phyloP scores from a whole-genome alignment of 441 rosid genomes.

The Aleurites moluccanus region DNA sequence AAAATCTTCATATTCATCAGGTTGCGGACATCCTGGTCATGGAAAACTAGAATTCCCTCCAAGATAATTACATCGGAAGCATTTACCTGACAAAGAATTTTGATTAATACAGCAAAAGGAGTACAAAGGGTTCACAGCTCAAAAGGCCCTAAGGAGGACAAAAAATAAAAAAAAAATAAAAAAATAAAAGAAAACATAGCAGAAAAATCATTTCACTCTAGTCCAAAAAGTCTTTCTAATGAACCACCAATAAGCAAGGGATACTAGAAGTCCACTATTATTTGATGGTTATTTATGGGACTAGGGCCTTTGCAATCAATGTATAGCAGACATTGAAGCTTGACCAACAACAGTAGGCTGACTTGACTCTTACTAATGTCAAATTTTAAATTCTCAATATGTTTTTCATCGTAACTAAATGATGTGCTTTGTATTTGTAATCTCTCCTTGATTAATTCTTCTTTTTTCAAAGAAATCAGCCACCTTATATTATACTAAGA shows the following conservation, averaged over 20 bases:
- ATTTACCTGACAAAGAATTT: slow-evolving; percentile 62
- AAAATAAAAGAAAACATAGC: not conserved
- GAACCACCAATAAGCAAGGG: not conserved
- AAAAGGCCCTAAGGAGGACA: not conserved
- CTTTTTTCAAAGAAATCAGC: not conserved
- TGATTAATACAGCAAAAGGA: slow-evolving; percentile 1
- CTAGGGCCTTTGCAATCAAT: not conserved
- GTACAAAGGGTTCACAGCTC: not conserved
- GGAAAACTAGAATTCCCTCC: slow-evolving; percentile 96
- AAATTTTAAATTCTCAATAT: not conserved
- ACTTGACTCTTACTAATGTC: not conserved
- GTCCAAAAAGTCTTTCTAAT: not conserved
- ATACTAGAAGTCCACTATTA: not conserved
- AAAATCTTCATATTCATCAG: slow-evolving; percentile 95
- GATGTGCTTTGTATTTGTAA: not conserved
- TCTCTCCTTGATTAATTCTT: not conserved
- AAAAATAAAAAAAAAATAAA: no score
- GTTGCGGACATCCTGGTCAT: slow-evolving; percentile 82
- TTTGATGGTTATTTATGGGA: not conserved
- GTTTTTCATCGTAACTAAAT: not conserved
- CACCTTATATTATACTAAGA: not conserved
- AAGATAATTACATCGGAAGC: slow-evolving; percentile 95
- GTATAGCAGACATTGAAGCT: not conserved
- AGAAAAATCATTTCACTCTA: not conserved
- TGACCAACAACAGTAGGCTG: not conserved